Evolutionary conservation across 2,329 filamentous ascomycete species (phyloP).

Genomic region (Alternaria ventricosa): DNA sequence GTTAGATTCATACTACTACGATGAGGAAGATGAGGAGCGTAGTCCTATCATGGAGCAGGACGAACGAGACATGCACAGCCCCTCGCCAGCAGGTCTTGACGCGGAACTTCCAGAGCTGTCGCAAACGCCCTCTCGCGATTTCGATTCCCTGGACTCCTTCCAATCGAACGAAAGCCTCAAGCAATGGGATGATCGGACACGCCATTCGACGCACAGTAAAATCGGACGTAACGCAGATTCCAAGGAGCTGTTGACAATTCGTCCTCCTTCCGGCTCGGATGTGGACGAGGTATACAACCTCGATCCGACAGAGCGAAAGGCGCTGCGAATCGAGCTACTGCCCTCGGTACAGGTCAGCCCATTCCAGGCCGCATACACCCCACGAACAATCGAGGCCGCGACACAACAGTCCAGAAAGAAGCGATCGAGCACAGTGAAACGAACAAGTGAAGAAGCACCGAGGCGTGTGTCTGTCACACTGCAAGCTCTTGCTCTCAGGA

Average conservation of each 20-base stretch:
- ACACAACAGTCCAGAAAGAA: slow-evolving; percentile 20
- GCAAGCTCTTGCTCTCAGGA: slow-evolving; percentile 28
- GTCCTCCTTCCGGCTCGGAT: slow-evolving; percentile 13
- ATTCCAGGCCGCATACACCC: slow-evolving; percentile 21
- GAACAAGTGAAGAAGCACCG: slow-evolving; percentile 34
- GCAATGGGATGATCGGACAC: slow-evolving; percentile 24
- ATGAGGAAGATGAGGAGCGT: slow-evolving; percentile 49
- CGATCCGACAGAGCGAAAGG: slow-evolving; percentile 5
- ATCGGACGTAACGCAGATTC: slow-evolving; percentile 6
- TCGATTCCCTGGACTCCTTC: slow-evolving; percentile 33
- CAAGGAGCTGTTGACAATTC: slow-evolving; percentile 21
- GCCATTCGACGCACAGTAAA: slow-evolving; percentile 9
- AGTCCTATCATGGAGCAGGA: slow-evolving; percentile 15
- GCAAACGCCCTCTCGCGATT: slow-evolving; percentile 36
- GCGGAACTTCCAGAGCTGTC: slow-evolving; percentile 33
- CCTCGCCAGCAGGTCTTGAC: slow-evolving; percentile 28
- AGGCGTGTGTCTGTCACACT: slow-evolving; percentile 31
- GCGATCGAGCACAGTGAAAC: slow-evolving; percentile 20
- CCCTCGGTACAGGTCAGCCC: slow-evolving; percentile 24
- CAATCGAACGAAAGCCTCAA: slow-evolving; percentile 31
- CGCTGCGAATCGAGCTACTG: slow-evolving; percentile 12
- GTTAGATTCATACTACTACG: slow-evolving; percentile 66
- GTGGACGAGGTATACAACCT: slow-evolving; percentile 12
- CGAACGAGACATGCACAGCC: slow-evolving; percentile 14
- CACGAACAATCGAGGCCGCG: slow-evolving; percentile 15